Conservation (phyloP, 2,329 filamentous ascomycete genomes). For the Colletotrichum orchidophilum region DNA sequence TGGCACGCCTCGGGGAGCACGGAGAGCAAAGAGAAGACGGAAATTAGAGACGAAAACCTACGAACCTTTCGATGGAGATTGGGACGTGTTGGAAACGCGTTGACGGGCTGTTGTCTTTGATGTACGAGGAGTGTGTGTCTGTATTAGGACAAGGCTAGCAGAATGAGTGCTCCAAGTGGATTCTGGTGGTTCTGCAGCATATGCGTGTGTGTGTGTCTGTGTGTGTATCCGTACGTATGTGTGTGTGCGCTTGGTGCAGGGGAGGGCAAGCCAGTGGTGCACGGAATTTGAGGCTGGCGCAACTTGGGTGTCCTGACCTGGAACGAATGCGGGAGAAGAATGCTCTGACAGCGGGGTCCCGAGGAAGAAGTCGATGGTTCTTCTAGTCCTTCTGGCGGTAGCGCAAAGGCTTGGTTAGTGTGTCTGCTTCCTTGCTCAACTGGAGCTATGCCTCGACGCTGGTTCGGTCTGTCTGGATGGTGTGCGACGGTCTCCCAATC, state of each 20-base stretch:
- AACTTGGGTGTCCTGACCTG: constrained; percentile 16
- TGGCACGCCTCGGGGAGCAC: neutral
- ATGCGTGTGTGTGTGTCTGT: neutral
- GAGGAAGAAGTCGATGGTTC: constrained; percentile 15
- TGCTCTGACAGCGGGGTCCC: constrained; percentile 1
- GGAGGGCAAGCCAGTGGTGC: constrained; percentile 17
- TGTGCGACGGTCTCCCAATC: constrained; percentile 29
- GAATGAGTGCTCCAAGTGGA: constrained; percentile 1
- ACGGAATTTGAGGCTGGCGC: constrained; percentile 23
- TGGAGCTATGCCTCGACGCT: constrained; percentile 15
- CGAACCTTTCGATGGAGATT: constrained; percentile 12
- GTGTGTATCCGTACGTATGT: neutral
- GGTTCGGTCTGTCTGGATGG: constrained; percentile 19
- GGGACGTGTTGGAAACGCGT: constrained; percentile 14
- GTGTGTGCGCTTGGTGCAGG: constrained; percentile 8
- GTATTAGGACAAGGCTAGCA: constrained; percentile 9
- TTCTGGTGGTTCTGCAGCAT: constrained; percentile 25
- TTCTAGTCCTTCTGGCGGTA: constrained; percentile 20
- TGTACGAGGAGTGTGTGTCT: neutral
- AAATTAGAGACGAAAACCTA: constrained; percentile 17
- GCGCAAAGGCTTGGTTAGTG: constrained; percentile 4
- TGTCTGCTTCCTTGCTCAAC: neutral
- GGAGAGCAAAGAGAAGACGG: neutral
- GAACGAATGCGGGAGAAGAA: neutral
- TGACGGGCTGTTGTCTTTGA: neutral